Conservation (phyloP, 2,329 filamentous ascomycete species). For the Calonectria pteridis region DNA sequence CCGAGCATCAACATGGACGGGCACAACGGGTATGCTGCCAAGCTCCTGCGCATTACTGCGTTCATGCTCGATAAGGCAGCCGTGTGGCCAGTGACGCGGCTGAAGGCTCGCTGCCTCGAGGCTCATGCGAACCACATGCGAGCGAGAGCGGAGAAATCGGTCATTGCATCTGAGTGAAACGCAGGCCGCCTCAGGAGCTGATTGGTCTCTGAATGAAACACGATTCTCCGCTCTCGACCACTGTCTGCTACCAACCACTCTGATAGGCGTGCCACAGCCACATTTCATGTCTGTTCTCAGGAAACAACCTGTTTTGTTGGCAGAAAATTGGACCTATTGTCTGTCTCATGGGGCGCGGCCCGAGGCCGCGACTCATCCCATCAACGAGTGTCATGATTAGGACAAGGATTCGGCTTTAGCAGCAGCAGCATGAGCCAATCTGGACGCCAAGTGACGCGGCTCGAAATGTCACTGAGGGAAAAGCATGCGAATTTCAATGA, state of each 20-base stretch:
- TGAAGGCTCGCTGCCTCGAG: conserved; percentile 69
- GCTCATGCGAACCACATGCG: conserved; percentile 66
- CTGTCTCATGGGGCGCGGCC: background rate
- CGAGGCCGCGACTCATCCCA: conserved; percentile 3
- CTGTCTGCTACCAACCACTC: background rate
- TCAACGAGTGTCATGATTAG: background rate
- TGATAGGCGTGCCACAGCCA: background rate
- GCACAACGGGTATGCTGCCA: conserved; percentile 83
- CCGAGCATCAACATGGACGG: conserved; percentile 67
- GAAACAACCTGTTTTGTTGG: background rate
- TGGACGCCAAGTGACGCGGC: background rate
- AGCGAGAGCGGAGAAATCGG: conserved; percentile 65
- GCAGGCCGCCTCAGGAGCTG: conserved; percentile 5
- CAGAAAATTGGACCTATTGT: background rate
- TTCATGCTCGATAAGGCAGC: conserved; percentile 89
- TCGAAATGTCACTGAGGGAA: background rate
- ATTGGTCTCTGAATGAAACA: conserved; percentile 5
- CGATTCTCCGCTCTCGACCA: background rate
- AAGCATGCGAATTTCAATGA: conserved; percentile 7
- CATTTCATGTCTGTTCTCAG: background rate
- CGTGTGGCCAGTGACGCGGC: conserved; percentile 82
- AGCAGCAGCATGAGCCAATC: background rate
- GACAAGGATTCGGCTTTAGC: conserved; percentile 3
- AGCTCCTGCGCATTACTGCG: conserved; percentile 85
- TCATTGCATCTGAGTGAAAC: conserved; percentile 55